A percentile compares a stretch with the other conserved stretches of the same genome.
phyloP scores from a whole-genome alignment of 192 early-diverging fungal genomes.

The Phycomyces blakesleeanus region DNA sequence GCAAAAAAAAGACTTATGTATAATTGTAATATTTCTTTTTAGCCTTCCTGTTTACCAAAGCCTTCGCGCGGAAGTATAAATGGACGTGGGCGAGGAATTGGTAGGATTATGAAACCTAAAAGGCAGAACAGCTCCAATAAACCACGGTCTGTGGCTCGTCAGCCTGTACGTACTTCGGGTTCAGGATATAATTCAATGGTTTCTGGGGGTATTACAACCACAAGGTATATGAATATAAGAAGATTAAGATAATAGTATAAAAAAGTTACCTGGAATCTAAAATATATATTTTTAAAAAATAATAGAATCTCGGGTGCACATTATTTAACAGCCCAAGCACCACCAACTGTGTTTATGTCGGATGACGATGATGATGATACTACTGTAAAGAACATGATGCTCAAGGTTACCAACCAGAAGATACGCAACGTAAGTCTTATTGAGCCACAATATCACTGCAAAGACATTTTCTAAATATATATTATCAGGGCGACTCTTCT shows the following conservation, averaged over 20 bases:
- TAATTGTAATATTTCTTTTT: not conserved
- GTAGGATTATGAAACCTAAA: conserved; percentile 13
- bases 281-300: too few relatives aligned
- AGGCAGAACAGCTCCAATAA: conserved; percentile 5
- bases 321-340: conserved; percentile 34
- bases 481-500: not conserved
- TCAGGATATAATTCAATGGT: conserved; percentile 20
- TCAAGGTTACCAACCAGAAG: conserved; percentile 5
- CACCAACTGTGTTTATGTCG: conserved; percentile 52
- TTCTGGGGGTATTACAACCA: conserved; percentile 17
- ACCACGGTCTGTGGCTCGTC: conserved; percentile 26
- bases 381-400: conserved; percentile 41
- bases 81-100: not conserved
- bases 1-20: conserved; percentile 13
- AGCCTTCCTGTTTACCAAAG: conserved; percentile 34
- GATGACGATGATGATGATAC: conserved; percentile 49
- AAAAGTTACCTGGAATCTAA: conserved; percentile 5
- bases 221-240: conserved; percentile 20
- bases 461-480: too few relatives aligned
- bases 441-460: too few relatives aligned
- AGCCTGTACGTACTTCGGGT: not conserved
- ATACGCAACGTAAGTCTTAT: not conserved
- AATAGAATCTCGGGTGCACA: conserved; percentile 48
- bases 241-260: not conserved
- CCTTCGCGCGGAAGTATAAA: conserved; percentile 16